Percentiles rank a stretch among this genome's conserved stretches.
Conservation (phyloP, 495 filamentous ascomycete genomes). For the Xeromyces bisporus region DNA sequence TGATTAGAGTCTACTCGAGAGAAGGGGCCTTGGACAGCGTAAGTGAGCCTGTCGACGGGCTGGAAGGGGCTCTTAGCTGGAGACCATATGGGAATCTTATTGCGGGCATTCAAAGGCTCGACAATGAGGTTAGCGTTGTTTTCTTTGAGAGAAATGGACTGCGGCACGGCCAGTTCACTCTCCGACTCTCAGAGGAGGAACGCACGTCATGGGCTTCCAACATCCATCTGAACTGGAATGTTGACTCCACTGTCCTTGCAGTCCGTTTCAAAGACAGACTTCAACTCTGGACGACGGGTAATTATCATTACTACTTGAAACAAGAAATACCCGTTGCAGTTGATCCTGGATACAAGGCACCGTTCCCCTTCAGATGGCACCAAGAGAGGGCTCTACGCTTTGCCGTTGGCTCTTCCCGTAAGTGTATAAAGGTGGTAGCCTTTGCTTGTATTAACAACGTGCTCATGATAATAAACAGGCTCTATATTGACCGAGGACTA, state of each 20-base stretch:
- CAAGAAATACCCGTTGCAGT: slow-evolving; percentile 50
- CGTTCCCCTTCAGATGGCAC: slow-evolving; percentile 52
- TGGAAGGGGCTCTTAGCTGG: slow-evolving; percentile 82
- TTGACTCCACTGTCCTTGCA: slow-evolving; percentile 79
- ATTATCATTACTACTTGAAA: slow-evolving; percentile 98
- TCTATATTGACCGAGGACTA: slow-evolving; percentile 49
- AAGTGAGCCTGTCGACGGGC: slow-evolving; percentile 79
- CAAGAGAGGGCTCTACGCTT: slow-evolving; percentile 62
- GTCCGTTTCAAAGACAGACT: slow-evolving; percentile 56
- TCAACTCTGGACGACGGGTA: slow-evolving; percentile 93
- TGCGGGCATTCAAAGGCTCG: slow-evolving; percentile 57
- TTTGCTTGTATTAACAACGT: too few relatives aligned
- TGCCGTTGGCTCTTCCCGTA: slow-evolving; percentile 30
- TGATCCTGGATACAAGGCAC: slow-evolving; percentile 9
- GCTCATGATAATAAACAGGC: slow-evolving; percentile 5
- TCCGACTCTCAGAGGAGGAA: slow-evolving; percentile 47
- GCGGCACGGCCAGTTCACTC: slow-evolving; percentile 76
- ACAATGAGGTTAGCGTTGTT: slow-evolving; percentile 59
- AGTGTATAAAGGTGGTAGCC: too few relatives aligned
- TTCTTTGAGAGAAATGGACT: slow-evolving; percentile 96
- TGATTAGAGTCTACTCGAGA: slow-evolving; percentile 75
- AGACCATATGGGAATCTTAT: slow-evolving; percentile 79
- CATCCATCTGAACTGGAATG: slow-evolving; percentile 67
- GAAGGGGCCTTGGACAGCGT: slow-evolving; percentile 82
- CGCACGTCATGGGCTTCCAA: slow-evolving; percentile 34